A percentile compares a stretch with the other conserved stretches of the same genome.
These are phyloP conservation scores for Polyporus arcularius DNA, from an alignment of 768 basidiomycete genomes.

Conservation along the genomic window DNA sequence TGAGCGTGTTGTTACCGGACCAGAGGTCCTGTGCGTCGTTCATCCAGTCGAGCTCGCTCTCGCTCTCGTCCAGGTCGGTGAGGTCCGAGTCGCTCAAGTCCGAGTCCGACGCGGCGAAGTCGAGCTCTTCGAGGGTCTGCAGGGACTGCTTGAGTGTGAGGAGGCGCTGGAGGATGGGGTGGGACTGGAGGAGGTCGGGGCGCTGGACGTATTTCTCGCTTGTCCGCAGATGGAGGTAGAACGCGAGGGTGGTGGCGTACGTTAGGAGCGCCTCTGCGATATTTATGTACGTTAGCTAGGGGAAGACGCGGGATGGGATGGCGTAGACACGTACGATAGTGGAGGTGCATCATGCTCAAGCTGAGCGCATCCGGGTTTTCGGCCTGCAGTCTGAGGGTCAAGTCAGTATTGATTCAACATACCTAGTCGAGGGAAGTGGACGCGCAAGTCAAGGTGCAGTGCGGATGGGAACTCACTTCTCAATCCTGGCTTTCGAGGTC, in stretches of 20 bases:
- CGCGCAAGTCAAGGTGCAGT: neutral
- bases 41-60: conserved; percentile 24
- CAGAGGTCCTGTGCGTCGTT: conserved; percentile 22
- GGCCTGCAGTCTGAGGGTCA: conserved; percentile 45
- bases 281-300: neutral
- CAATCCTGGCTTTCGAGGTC: conserved; percentile 53
- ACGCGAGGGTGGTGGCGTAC: conserved; percentile 88
- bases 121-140: conserved; percentile 80
- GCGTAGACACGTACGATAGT: conserved; percentile 72
- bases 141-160: conserved; percentile 83
- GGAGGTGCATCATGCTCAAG: conserved; percentile 76
- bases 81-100: conserved; percentile 30
- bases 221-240: conserved; percentile 87
- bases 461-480: conserved; percentile 42
- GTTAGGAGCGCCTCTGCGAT: conserved; percentile 81
- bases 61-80: conserved; percentile 39
- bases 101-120: conserved; percentile 55
- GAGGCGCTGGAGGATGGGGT: conserved; percentile 76
- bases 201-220: conserved; percentile 61
- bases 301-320: neutral
- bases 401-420: neutral
- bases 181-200: conserved; percentile 62
- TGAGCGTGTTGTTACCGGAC: conserved; percentile 13
- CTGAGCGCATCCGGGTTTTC: conserved; percentile 53
- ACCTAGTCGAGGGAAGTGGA: too few species aligned